Conservation (phyloP, 371 early-diverging fungal genomes). For the Mycotypha africana region DNA sequence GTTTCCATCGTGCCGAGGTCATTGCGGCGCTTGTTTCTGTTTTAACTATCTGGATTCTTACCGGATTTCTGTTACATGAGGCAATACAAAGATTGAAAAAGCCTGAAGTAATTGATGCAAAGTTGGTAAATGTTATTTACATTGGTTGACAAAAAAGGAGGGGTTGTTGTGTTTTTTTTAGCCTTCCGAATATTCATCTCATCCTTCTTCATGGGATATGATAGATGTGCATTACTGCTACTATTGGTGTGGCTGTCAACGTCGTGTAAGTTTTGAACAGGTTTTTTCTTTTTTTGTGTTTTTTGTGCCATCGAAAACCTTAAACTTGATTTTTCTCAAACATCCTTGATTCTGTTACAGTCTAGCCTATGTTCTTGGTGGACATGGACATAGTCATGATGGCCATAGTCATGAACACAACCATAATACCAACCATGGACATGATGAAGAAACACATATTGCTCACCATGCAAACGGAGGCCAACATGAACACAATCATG, state of each 20-base stretch:
- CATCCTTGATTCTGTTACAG: too few species aligned
- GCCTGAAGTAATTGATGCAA: conserved; percentile 74
- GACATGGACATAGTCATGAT: conserved; percentile 35
- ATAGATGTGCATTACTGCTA: conserved; percentile 68
- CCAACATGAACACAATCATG: too few species aligned
- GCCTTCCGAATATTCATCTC: background rate
- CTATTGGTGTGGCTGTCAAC: conserved; percentile 78
- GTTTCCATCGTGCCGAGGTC: conserved; percentile 83
- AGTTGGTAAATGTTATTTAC: conserved; percentile 38
- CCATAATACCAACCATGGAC: too few species aligned
- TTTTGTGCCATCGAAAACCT: too few species aligned
- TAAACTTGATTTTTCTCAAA: too few species aligned
- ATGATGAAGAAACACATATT: conserved; percentile 25
- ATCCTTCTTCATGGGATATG: background rate
- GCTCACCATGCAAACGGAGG: too few species aligned
- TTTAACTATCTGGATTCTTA: conserved; percentile 80
- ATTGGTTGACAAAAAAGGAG: too few species aligned
- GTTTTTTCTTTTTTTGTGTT: too few species aligned
- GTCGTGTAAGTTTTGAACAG: conserved; percentile 54
- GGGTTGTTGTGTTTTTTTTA: too few species aligned
- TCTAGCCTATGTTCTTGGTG: conserved; percentile 36
- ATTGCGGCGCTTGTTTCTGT: conserved; percentile 78
- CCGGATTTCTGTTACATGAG: conserved; percentile 69
- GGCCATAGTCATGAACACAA: conserved; percentile 6
- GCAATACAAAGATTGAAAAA: conserved; percentile 66